Conservation (phyloP, 1,139 yeast genomes). For the Blastobotrys buckinghamii region DNA sequence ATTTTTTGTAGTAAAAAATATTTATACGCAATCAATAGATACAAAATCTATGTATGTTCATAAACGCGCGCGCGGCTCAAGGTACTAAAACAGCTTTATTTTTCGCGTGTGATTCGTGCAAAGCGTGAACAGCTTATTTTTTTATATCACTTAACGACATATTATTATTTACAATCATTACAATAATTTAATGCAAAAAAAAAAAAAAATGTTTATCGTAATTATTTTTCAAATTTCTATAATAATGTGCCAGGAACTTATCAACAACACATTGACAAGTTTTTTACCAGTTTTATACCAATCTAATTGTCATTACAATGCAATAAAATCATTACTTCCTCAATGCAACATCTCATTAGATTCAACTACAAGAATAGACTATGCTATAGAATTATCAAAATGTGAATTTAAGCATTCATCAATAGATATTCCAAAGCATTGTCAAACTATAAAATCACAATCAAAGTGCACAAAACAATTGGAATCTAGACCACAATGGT, state of each 20-base stretch:
- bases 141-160: too few relatives aligned
- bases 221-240: neutral
- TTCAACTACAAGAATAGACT: conserved; percentile 20
- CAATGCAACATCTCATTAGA: conserved; percentile 18
- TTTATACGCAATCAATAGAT: too few relatives aligned
- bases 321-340: conserved; percentile 24
- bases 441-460: neutral
- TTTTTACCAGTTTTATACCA: conserved; percentile 15
- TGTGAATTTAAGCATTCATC: conserved; percentile 32
- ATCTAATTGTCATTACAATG: conserved; percentile 21
- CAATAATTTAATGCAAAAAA: too few relatives aligned
- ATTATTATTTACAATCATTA: too few relatives aligned
- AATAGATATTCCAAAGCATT: neutral
- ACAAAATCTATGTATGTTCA: too few relatives aligned
- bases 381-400: conserved; percentile 28
- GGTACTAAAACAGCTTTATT: too few relatives aligned
- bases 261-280: conserved; percentile 16
- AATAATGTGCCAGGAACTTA: neutral
- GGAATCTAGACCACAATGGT: conserved; percentile 33
- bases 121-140: too few relatives aligned
- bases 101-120: too few relatives aligned
- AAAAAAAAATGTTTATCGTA: too few relatives aligned
- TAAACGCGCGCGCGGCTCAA: too few relatives aligned
- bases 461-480: conserved; percentile 26
- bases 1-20: too few relatives aligned